Evolutionary conservation across 2,329 filamentous ascomycete species (phyloP).

Genomic region (Trichoderma sp.): DNA sequence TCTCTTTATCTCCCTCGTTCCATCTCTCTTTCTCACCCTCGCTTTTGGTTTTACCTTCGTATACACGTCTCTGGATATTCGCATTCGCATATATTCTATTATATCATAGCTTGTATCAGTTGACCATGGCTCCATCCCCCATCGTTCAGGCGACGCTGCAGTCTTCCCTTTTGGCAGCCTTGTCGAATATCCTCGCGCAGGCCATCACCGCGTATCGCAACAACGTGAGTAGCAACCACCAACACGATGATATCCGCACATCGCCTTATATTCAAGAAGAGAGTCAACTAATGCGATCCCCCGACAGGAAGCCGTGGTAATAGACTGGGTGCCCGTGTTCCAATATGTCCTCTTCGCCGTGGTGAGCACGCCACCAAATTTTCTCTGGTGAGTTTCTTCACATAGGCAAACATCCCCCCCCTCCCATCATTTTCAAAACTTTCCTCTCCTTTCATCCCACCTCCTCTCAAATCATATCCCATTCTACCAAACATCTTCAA

Average conservation of each 20-base stretch:
- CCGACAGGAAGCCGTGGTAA: conserved; percentile 52
- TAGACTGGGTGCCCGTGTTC: conserved; percentile 66
- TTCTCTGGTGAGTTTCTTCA: conserved; percentile 65
- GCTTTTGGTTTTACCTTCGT: no score
- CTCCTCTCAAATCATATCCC: background rate
- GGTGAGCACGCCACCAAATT: conserved; percentile 76
- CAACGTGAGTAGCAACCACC: conserved; percentile 42
- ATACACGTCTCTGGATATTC: no score
- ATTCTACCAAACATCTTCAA: background rate
- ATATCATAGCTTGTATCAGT: background rate
- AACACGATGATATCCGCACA: background rate
- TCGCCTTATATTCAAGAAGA: background rate
- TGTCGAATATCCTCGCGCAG: conserved; percentile 74
- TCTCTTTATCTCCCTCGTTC: no score
- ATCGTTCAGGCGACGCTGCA: conserved; percentile 62
- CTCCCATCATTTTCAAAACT: no score
- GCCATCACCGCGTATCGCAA: conserved; percentile 59
- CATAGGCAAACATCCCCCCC: no score
- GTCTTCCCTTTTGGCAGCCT: conserved; percentile 59
- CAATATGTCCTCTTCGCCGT: conserved; percentile 75
- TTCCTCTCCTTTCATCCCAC: no score
- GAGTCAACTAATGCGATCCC: background rate
- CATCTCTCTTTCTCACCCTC: no score
- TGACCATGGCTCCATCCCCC: conserved; percentile 39
- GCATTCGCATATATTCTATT: background rate